Evolutionary conservation across 2,329 filamentous ascomycete species (phyloP), one percentile per base, ranked within the genome.

Genomic region (Onygenales sp.): DNA sequence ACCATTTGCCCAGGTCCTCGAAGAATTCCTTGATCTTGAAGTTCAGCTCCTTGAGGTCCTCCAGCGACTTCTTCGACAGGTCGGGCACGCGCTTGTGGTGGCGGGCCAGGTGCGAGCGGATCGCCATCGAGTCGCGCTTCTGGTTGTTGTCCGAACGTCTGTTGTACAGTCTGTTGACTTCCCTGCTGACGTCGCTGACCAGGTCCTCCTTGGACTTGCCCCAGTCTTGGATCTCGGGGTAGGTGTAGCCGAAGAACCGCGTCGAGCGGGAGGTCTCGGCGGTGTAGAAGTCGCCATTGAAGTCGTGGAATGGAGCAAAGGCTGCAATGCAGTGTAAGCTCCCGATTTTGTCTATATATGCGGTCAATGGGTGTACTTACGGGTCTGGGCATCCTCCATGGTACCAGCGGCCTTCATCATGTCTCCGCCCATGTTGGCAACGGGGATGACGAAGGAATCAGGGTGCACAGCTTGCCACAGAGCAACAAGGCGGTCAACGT

Each of bases 401-500:
- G 78, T 72, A 1, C 82, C 82, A 8, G 72, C 69, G 1, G 74
- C 62, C 6, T 77, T 80, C 0, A 81, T 85, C 61, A 81, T 90
- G 1, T 83, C 86, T 10, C 76, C 75, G 39, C 76, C 77, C n/a
- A 68, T 70, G 50, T 75, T 79, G 6, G 71, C 59, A 56, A 80
- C 77, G 0, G 83, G 77, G 21, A 75, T 70, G 4, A 89, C 78
- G 71, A 84, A 92, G 32, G 79, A 79, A 17, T 81, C 72, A 0
- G 85, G 86, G 58, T 93, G 79, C 11, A 93, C 67, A 1, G 77
- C 74, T 70, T 93, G 87, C 87, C 87, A 93, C 56, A 94, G 78
- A 34, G 87, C 81, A 57, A 89, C 81, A 32, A 87, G 68, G 2
- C 88, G 81, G 63, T 94, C 88, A 6, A 89, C 79, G 67, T 87